Evolutionary conservation across 768 basidiomycete species (phyloP), one percentile per base, ranked within the genome.

Genomic region (Xanthoconium stramineum): DNA sequence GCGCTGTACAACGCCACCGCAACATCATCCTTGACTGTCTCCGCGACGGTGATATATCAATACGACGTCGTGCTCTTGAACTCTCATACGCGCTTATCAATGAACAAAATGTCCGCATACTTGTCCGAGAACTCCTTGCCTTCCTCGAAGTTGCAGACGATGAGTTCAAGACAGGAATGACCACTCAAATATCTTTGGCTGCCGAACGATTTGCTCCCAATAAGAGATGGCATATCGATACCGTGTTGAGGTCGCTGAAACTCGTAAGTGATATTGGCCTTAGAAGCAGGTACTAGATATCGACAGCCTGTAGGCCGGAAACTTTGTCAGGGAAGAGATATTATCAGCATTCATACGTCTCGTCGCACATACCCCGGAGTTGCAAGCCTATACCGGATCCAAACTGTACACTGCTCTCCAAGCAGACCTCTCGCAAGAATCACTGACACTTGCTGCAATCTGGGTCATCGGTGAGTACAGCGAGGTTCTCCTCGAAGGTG

Each of bases 171-270:
- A 83, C 93, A 14, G 90, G 93, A 1, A 89, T 99, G 86, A 99
- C 97, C 0, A 98, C 96, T 0, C 96, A 99, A 72, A 94, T 99
- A 47, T 92, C 88, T 52, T 77, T 98, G 28, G 96, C 94, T 3
- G 97, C 97, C 0, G 97, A 99, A 72, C 80, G 94, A 44, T 98
- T 92, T 68, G 96, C 96, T 1, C 97, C 97, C 0, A 98, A 96
- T 72, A 95, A 95, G 73, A 81, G 97, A 60, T 99, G 96, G 96
- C 97, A 99, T 69, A 99, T 99, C 50, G 97, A 98, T 70, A 98
- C 97, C 0, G 91, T 98, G 5, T 74, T 99, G 47, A 83, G 97
- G 30, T 91, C 94, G 3, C 72, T 99, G 59, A 95, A 94, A 71
- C 75, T 98, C 66, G 95, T 96, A 56, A 55, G 88, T 78, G 4